Evolutionary conservation across 805 yeast species (phyloP).

Genomic region (Novakomyces olei): DNA sequence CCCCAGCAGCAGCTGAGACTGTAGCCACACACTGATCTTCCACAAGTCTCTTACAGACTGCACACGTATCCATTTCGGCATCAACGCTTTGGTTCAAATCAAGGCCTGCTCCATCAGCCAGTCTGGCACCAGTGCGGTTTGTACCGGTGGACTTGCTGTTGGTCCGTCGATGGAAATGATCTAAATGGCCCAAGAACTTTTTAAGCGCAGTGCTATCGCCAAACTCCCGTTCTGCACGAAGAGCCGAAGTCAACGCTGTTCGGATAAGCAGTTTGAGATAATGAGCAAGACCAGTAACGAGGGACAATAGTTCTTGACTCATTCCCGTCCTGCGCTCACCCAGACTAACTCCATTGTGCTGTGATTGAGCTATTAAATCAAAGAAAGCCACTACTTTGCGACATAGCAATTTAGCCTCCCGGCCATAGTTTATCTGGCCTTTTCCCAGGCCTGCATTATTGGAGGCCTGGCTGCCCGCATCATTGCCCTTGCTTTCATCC

Average conservation of each 20-base stretch:
- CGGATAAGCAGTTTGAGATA: constrained; percentile 69
- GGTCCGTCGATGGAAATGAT: too few species aligned
- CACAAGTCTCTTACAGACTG: too few species aligned
- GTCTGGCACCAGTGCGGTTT: too few species aligned
- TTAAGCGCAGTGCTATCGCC: constrained; percentile 40
- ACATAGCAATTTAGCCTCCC: constrained; percentile 65
- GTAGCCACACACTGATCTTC: too few species aligned
- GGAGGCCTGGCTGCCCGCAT: not conserved
- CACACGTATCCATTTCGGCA: too few species aligned
- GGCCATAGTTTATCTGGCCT: constrained; percentile 7
- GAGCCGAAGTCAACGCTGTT: constrained; percentile 53
- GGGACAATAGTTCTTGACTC: constrained; percentile 32
- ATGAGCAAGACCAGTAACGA: constrained; percentile 82
- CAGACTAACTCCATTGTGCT: constrained; percentile 9
- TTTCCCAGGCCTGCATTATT: constrained; percentile 11
- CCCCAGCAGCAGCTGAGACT: too few species aligned
- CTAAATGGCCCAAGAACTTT: too few species aligned
- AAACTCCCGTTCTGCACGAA: constrained; percentile 33
- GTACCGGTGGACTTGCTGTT: too few species aligned
- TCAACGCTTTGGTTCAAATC: too few species aligned
- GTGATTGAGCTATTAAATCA: constrained; percentile 51
- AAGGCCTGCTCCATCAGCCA: too few species aligned
- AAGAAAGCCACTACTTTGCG: constrained; percentile 78
- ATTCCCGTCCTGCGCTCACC: constrained; percentile 11
- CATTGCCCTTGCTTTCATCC: constrained; percentile 3